Conservation (phyloP, 371 early-diverging fungal genomes). For the Chytridiales sp. region DNA sequence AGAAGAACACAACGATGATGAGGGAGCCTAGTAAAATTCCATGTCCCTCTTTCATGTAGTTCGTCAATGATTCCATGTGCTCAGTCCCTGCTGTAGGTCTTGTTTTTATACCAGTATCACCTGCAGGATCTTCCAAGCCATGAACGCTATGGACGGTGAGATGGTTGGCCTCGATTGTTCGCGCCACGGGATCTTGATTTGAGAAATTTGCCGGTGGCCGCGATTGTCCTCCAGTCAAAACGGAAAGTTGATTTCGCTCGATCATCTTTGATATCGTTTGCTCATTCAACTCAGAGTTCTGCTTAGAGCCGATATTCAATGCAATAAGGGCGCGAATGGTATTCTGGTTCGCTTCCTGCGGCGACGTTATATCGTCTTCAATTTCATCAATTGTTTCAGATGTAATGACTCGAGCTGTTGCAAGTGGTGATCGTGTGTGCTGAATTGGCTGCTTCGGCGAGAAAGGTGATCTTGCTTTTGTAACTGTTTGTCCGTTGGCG, state of each 20-base stretch:
- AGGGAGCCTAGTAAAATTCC: constrained; percentile 44
- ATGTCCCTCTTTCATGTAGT: constrained; percentile 38
- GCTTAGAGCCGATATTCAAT: constrained; percentile 32
- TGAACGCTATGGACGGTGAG: constrained; percentile 66
- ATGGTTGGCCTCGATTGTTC: constrained; percentile 66
- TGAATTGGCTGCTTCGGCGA: constrained; percentile 8
- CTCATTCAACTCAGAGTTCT: constrained; percentile 55
- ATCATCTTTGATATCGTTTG: constrained; percentile 66
- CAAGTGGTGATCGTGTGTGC: constrained; percentile 34
- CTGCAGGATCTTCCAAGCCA: constrained; percentile 34
- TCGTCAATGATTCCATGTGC: constrained; percentile 20
- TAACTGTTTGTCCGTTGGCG: not conserved
- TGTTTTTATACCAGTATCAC: constrained; percentile 26
- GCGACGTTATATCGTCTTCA: not conserved
- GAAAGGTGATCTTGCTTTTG: constrained; percentile 3
- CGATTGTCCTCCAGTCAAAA: constrained; percentile 46
- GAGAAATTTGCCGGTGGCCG: constrained; percentile 50
- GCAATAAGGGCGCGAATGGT: constrained; percentile 44
- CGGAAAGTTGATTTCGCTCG: constrained; percentile 60
- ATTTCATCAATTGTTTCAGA: constrained; percentile 19
- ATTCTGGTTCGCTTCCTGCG: constrained; percentile 35
- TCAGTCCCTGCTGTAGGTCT: constrained; percentile 20
- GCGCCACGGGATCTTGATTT: constrained; percentile 56
- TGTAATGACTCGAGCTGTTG: constrained; percentile 36
- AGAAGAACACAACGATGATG: constrained; percentile 40